phyloP scores from a whole-genome alignment of 176 grass and related monocot species.

The Bromus sterilis region DNA sequence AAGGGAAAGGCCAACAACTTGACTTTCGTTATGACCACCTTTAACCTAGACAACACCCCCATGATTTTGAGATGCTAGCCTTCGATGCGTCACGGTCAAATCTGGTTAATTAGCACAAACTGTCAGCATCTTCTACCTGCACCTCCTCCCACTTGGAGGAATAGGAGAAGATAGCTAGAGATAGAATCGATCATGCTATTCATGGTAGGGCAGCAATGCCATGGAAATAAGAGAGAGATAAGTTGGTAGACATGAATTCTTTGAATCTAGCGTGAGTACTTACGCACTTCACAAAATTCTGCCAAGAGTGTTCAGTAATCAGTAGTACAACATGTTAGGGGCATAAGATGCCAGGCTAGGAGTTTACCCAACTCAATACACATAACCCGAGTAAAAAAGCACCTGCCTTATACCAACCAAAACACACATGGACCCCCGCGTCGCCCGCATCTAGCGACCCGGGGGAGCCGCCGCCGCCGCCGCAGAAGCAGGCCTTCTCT shows the following conservation, averaged over 20 bases:
- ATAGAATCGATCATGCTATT: not conserved
- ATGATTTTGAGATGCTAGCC: not conserved
- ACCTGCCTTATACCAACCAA: not conserved
- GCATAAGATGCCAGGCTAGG: too few relatives aligned
- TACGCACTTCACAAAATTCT: not conserved
- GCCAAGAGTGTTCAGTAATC: not conserved
- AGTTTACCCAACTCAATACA: too few relatives aligned
- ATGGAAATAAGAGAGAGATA: not conserved
- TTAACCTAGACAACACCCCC: not conserved
- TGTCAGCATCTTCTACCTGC: slow-evolving; percentile 6
- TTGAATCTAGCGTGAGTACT: not conserved
- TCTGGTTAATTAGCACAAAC: not conserved
- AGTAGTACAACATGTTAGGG: too few relatives aligned
- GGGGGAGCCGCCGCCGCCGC: too few relatives aligned
- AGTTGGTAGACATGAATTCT: not conserved
- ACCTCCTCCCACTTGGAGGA: slow-evolving; percentile 1
- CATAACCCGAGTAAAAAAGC: not conserved
- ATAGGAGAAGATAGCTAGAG: not conserved
- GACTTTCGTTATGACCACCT: not conserved
- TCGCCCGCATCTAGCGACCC: too few relatives aligned
- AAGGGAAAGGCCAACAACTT: slow-evolving; percentile 19
- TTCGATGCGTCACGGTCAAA: not conserved
- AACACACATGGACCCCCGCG: too few relatives aligned
- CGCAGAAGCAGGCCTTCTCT: too few relatives aligned
- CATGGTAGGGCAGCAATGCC: not conserved